Percentiles rank a stretch among this genome's conserved stretches.
Conservation (phyloP, 2,329 filamentous ascomycete genomes). For the Alternaria triticina region DNA sequence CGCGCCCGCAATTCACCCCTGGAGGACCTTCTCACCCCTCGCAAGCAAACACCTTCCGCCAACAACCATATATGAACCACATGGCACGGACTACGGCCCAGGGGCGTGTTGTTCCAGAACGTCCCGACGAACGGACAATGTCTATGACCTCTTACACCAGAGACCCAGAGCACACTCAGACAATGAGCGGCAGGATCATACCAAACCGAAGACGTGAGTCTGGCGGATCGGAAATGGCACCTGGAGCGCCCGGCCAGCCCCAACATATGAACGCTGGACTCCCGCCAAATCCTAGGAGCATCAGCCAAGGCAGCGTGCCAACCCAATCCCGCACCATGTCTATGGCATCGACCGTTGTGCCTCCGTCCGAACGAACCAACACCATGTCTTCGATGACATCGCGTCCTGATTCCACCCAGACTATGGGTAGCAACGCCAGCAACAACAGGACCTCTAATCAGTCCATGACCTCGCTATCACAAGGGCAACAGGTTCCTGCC, state of each 20-base stretch:
- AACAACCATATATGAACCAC: conserved; percentile 73
- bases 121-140: conserved; percentile 93
- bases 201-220: conserved; percentile 74
- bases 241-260: conserved; percentile 26
- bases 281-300: conserved; percentile 42
- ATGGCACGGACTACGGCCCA: conserved; percentile 86
- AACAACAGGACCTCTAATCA: conserved; percentile 49
- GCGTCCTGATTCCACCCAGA: conserved; percentile 46
- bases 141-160: conserved; percentile 86
- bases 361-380: conserved; percentile 67
- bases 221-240: conserved; percentile 36
- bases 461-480: conserved; percentile 48
- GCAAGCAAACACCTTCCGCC: conserved; percentile 77
- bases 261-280: conserved; percentile 33
- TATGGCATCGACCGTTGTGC: conserved; percentile 83
- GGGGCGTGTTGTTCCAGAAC: conserved; percentile 87
- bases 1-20: conserved; percentile 75
- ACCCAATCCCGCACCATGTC: conserved; percentile 76
- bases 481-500: conserved; percentile 54
- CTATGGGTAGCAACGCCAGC: conserved; percentile 26
- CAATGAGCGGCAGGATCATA: conserved; percentile 90
- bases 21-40: conserved; percentile 51
- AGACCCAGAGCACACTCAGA: conserved; percentile 81
- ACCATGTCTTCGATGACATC: conserved; percentile 60
- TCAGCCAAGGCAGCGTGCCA: conserved; percentile 45